Evolutionary conservation across 176 grass and related monocot genomes (phyloP), one percentile per base, ranked within the genome.

Genomic region (Phoenix dactylifera): DNA sequence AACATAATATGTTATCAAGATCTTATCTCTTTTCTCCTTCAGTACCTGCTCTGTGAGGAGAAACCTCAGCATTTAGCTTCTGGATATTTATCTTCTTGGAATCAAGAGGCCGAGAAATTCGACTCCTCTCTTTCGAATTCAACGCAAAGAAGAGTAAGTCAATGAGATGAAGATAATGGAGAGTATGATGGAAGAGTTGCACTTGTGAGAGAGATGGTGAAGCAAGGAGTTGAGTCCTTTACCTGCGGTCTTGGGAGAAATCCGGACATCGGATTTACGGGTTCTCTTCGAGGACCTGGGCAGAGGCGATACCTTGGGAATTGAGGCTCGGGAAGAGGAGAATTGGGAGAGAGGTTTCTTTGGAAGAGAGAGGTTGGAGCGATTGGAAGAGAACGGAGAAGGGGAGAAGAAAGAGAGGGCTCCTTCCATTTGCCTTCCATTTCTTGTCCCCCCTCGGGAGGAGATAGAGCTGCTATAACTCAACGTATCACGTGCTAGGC

Each of bases 11-110:
- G 10, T 44, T 12, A 39, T 39, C 35, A 39, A 12, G 35, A 44
- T 14, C 14, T 9, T 2, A 44, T 44, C 35, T 14, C 14, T 44
- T 30, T 22, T 26, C 24, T 1, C 7, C 62, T 51, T 79, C 10
- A 14, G 35, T 44, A 90, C 91, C 86, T 62, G 72, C 51, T 82
- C 77, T 78, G 67, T 82, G 74, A 67, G 83, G 76, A 30, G 86
- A 82, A 57, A 75, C 28, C 20, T 72, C 72, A 49, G 69, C 26
- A 60, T 67, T 63, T n/a, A 75, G 60, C 25, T 70, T 76, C 26
- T 57, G 58, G n/a, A 18, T 54, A 16, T n/a, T 63, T 49, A 29
- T 74, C 25, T 22, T 72, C 6, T 44, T 58, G 23, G 26, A 6
- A 58, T 48, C 64, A 22, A 35, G 54, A 71, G 57, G 49, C 57